phyloP scores from a whole-genome alignment of 2,329 filamentous ascomycete genomes.

The Leptographium radiaticola region DNA sequence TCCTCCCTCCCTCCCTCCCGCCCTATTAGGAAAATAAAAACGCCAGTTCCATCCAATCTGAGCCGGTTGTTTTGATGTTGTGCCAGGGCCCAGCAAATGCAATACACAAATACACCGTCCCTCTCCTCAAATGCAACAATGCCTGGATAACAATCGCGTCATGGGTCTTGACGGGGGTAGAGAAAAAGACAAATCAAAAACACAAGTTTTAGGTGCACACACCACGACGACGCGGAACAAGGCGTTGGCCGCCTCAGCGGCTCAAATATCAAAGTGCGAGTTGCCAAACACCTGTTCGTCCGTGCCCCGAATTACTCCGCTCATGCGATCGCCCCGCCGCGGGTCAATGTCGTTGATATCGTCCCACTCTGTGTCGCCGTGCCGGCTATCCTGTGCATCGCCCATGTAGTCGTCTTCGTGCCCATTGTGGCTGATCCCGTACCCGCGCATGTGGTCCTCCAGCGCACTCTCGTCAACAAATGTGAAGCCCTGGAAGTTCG shows the following conservation, averaged over 20 bases:
- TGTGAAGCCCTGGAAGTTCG: conserved; percentile 96
- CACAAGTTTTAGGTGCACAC: neutral
- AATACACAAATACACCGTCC: conserved; percentile 3
- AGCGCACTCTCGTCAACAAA: conserved; percentile 97
- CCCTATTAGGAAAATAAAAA: neutral
- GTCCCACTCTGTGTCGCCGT: conserved; percentile 43
- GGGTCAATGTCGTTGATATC: conserved; percentile 41
- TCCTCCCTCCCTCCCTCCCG: neutral
- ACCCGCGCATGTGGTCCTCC: conserved; percentile 64
- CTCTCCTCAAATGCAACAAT: conserved; percentile 5
- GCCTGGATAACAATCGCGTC: conserved; percentile 1
- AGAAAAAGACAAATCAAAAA: neutral
- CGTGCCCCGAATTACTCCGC: conserved; percentile 45
- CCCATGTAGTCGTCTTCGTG: conserved; percentile 47
- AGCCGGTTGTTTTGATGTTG: conserved; percentile 1
- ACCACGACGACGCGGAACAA: too few relatives aligned
- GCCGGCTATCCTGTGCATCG: conserved; percentile 37
- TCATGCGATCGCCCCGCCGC: conserved; percentile 46
- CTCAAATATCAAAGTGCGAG: conserved; percentile 48
- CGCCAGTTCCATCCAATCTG: conserved; percentile 6
- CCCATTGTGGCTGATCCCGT: conserved; percentile 24
- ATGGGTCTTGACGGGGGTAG: neutral
- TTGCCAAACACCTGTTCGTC: conserved; percentile 53
- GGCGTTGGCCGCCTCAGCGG: neutral
- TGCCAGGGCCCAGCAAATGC: conserved; percentile 5